Evolutionary conservation across 1,139 yeast species (phyloP).

Genomic region (Yamadazyma sp.): DNA sequence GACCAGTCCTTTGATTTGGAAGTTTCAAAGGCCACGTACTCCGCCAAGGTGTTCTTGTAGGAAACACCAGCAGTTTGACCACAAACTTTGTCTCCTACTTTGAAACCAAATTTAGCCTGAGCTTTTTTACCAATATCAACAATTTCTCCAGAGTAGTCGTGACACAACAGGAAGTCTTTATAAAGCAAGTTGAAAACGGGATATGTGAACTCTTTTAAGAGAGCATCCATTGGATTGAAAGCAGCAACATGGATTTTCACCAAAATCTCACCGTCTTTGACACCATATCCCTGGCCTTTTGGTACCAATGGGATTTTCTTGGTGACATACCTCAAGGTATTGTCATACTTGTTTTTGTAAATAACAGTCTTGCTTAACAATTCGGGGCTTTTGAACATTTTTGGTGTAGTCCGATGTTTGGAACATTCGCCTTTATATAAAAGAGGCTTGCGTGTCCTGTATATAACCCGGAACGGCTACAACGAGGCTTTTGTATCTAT

Average conservation of each 20-base stretch:
- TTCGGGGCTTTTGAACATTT: conserved; percentile 4
- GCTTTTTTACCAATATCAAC: conserved; percentile 55
- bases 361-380: conserved; percentile 6
- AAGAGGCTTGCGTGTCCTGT: too few species aligned
- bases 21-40: conserved; percentile 39
- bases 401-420: too few species aligned
- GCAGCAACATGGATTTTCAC: conserved; percentile 60
- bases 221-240: conserved; percentile 67
- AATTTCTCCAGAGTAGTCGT: conserved; percentile 69
- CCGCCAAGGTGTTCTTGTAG: conserved; percentile 24
- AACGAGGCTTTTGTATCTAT: too few species aligned
- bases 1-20: conserved; percentile 29
- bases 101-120: conserved; percentile 29
- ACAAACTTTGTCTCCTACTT: conserved; percentile 63
- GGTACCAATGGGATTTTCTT: conserved; percentile 4
- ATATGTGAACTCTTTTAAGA: conserved; percentile 41
- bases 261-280: conserved; percentile 39
- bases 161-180: conserved; percentile 51
- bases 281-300: conserved; percentile 31
- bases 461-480: too few species aligned
- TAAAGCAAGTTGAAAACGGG: conserved; percentile 18
- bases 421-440: too few species aligned
- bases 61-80: conserved; percentile 51
- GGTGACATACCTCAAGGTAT: conserved; percentile 2
- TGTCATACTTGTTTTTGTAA: conserved; percentile 7